Conservation (phyloP, 495 filamentous ascomycete species). For the Xylaria scruposa region DNA sequence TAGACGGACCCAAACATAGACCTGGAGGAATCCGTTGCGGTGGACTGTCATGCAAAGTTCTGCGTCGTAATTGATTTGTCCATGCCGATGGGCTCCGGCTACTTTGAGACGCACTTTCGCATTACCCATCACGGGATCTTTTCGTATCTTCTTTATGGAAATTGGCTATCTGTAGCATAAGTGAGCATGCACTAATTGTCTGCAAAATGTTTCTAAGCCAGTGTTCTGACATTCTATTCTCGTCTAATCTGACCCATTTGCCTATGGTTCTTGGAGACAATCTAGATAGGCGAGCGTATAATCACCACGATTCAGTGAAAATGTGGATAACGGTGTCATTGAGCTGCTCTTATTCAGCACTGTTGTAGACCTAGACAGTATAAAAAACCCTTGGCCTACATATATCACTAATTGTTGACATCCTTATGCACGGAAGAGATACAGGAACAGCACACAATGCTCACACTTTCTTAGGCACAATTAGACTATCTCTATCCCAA, state of each 20-base stretch:
- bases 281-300: too few relatives aligned
- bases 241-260: not conserved
- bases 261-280: too few relatives aligned
- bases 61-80: constrained; percentile 5
- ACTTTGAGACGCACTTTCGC: not conserved
- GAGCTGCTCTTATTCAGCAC: not conserved
- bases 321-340: not conserved
- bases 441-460: not conserved
- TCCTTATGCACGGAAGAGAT: not conserved
- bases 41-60: not conserved
- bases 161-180: not conserved
- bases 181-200: not conserved
- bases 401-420: not conserved
- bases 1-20: constrained; percentile 21
- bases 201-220: not conserved
- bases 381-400: too few relatives aligned
- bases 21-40: constrained; percentile 22
- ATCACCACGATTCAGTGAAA: not conserved
- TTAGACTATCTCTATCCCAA: not conserved
- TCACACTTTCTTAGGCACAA: too few relatives aligned
- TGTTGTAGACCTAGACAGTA: not conserved
- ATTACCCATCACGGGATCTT: not conserved
- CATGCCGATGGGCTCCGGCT: not conserved
- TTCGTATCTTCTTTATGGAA: not conserved
- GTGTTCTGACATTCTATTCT: not conserved